phyloP scores from a whole-genome alignment of 2,329 filamentous ascomycete species.

The Xylariales sp. region DNA sequence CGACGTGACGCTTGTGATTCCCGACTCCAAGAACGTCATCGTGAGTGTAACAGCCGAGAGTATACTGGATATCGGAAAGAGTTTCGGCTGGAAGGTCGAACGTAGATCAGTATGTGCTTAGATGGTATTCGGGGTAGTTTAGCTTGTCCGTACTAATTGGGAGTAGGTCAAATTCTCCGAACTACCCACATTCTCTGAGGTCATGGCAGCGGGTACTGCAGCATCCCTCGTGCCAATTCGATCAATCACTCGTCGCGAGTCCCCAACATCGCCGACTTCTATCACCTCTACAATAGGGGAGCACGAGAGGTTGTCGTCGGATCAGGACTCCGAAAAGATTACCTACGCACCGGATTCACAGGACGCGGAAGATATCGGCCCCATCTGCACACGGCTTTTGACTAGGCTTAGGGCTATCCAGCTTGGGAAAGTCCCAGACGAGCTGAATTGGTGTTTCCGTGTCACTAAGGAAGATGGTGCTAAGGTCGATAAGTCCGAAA shows the following conservation, averaged over 20 bases:
- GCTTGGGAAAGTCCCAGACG: conserved; percentile 80
- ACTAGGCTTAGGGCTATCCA: conserved; percentile 86
- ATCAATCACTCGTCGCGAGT: conserved; percentile 79
- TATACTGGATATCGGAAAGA: conserved; percentile 78
- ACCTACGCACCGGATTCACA: conserved; percentile 62
- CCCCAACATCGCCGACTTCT: conserved; percentile 54
- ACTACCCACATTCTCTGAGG: conserved; percentile 70
- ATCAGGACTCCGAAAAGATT: conserved; percentile 60
- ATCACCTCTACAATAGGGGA: conserved; percentile 51
- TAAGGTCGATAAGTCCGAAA: conserved; percentile 52
- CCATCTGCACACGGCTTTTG: conserved; percentile 78
- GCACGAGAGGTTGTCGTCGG: conserved; percentile 55
- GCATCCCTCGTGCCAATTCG: conserved; percentile 92
- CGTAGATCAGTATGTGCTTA: conserved; percentile 68
- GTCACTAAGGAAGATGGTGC: conserved; percentile 60
- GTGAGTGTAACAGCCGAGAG: conserved; percentile 76
- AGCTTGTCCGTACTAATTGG: conserved; percentile 30
- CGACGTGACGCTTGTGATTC: conserved; percentile 80
- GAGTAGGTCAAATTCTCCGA: conserved; percentile 71
- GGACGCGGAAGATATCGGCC: conserved; percentile 75
- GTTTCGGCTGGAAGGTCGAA: conserved; percentile 88
- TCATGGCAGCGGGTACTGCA: conserved; percentile 92
- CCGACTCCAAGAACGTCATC: conserved; percentile 88
- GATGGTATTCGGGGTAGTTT: background rate
- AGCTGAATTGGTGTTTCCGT: conserved; percentile 75